phyloP scores from a whole-genome alignment of 1,284 basidiomycete genomes.

The Sporisorium graminicola region DNA sequence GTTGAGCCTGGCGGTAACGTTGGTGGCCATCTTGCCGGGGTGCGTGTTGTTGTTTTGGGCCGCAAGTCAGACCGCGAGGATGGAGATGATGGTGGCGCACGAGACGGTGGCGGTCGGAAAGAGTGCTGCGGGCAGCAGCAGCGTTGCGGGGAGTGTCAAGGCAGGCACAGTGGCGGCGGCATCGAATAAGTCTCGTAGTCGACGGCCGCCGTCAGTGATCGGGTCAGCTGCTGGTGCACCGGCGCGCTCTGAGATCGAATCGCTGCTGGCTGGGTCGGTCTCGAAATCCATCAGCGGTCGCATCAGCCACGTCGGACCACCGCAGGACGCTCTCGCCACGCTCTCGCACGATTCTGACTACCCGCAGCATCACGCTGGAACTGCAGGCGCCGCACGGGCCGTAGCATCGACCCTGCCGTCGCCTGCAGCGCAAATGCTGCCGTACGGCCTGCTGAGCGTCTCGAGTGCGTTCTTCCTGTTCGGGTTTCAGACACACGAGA shows the following conservation, averaged over 20 bases:
- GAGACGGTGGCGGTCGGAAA: constrained; percentile 7
- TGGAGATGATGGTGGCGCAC: constrained; percentile 62
- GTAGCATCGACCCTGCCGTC: constrained; percentile 75
- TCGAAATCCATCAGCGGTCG: constrained; percentile 30
- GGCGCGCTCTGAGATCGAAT: constrained; percentile 47
- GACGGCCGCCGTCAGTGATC: constrained; percentile 45
- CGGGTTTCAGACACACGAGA: constrained; percentile 95
- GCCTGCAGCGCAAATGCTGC: constrained; percentile 73
- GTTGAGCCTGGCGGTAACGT: constrained; percentile 69
- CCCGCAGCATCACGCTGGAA: constrained; percentile 55
- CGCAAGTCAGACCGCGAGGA: constrained; percentile 55
- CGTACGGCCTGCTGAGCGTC: constrained; percentile 64
- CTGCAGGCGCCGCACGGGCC: constrained; percentile 70
- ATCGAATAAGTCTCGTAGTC: constrained; percentile 32
- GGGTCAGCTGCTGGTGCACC: constrained; percentile 32
- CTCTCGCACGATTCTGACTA: constrained; percentile 63
- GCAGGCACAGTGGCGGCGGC: constrained; percentile 5
- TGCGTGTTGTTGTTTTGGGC: constrained; percentile 63
- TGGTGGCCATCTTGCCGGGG: constrained; percentile 66
- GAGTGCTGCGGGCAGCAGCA: too few relatives aligned
- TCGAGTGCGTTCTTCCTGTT: constrained; percentile 89
- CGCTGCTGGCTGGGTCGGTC: constrained; percentile 53
- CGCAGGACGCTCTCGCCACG: constrained; percentile 33
- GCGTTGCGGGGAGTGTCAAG: constrained; percentile 22
- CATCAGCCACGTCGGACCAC: constrained; percentile 12